These are phyloP conservation scores for Antrodiella citrinella DNA, from an alignment of 768 basidiomycete species.

Conservation along the genomic window DNA sequence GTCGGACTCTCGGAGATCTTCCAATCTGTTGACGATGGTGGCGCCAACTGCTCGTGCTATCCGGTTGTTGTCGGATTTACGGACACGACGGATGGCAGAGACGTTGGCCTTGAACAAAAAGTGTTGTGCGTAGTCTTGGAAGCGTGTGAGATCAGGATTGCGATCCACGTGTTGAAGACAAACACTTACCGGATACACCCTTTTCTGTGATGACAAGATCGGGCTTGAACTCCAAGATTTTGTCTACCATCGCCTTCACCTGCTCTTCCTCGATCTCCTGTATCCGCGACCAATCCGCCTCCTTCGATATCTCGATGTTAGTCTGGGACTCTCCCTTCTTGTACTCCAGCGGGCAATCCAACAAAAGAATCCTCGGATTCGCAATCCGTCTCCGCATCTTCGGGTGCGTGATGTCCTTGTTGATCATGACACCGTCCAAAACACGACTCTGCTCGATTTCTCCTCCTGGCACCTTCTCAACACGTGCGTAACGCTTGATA, in stretches of 20 bases:
- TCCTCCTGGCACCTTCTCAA: conserved; percentile 96
- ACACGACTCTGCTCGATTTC: conserved; percentile 92
- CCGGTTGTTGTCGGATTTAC: conserved; percentile 98
- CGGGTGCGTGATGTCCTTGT: conserved; percentile 98
- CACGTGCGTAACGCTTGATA: conserved; percentile 95
- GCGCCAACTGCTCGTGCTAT: conserved; percentile 93
- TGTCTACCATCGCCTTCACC: conserved; percentile 77
- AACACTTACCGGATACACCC: conserved; percentile 85
- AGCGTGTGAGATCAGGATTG: too few relatives aligned
- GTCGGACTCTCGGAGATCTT: conserved; percentile 88
- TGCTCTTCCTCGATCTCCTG: conserved; percentile 97
- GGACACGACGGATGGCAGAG: conserved; percentile 92
- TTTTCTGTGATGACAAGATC: conserved; percentile 96
- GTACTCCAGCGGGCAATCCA: conserved; percentile 96
- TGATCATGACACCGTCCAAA: conserved; percentile 87
- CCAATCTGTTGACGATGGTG: conserved; percentile 93
- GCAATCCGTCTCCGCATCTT: conserved; percentile 89
- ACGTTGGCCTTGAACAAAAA: conserved; percentile 81
- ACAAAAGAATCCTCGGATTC: conserved; percentile 79
- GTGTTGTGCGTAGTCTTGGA: conserved; percentile 95
- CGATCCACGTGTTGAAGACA: too few relatives aligned
- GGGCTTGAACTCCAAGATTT: conserved; percentile 88
- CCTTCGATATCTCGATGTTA: conserved; percentile 95
- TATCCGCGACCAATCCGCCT: conserved; percentile 86
- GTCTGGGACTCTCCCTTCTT: conserved; percentile 99